These are phyloP conservation scores for Penicillium salamii DNA, from an alignment of 495 filamentous ascomycete genomes.

Conservation along the genomic window DNA sequence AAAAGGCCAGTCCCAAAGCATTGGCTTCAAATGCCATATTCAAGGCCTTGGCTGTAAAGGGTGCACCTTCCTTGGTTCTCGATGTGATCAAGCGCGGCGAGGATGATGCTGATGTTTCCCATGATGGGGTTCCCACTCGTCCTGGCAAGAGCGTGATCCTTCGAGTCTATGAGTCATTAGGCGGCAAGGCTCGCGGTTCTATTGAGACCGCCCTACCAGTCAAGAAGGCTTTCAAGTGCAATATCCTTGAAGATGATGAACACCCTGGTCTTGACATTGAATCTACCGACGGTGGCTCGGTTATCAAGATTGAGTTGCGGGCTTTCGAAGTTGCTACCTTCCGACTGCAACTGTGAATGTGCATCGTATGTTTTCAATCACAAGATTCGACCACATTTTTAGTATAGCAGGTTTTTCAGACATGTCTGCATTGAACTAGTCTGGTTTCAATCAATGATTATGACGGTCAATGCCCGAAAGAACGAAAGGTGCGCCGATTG, in stretches of 20 bases:
- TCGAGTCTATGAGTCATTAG: constrained; percentile 87
- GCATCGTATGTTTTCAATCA: neutral
- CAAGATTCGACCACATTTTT: neutral
- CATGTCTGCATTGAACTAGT: neutral
- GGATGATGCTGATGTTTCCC: constrained; percentile 86
- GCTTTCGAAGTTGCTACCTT: constrained; percentile 91
- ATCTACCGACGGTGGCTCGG: constrained; percentile 39
- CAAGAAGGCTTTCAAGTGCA: constrained; percentile 74
- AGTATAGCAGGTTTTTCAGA: neutral
- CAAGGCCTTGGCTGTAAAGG: constrained; percentile 53
- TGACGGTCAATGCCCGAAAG: too few relatives aligned
- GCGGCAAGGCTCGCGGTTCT: constrained; percentile 67
- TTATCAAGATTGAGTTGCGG: constrained; percentile 64
- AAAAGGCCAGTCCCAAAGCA: constrained; percentile 17
- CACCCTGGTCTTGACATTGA: constrained; percentile 40
- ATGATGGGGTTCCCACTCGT: constrained; percentile 63
- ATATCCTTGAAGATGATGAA: constrained; percentile 64
- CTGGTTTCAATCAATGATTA: too few relatives aligned
- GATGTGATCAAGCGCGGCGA: constrained; percentile 91
- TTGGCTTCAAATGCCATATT: constrained; percentile 28
- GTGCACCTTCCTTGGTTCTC: constrained; percentile 63
- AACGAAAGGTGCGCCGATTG: constrained; percentile 1
- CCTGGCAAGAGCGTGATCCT: constrained; percentile 77
- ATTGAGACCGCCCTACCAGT: constrained; percentile 66
- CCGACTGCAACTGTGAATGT: constrained; percentile 62